Conservation (phyloP, 176 grass and related monocot species). For the Leersia perrieri region DNA sequence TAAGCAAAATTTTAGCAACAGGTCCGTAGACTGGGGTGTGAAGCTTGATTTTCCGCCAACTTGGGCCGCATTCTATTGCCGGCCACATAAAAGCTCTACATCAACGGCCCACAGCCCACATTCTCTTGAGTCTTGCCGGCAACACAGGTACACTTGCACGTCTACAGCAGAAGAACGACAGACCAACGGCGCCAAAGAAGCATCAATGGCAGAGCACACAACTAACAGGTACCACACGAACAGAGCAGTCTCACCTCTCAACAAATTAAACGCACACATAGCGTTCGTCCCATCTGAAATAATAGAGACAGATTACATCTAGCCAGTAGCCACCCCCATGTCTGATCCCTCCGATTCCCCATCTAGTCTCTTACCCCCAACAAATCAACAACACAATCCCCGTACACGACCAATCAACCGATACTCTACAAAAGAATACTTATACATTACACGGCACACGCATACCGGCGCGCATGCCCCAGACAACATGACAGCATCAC, state of each 20-base stretch:
- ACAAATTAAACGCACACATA: not conserved
- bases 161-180: no score
- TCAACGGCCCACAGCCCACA: no score
- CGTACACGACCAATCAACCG: not conserved
- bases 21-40: no score
- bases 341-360: not conserved
- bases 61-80: no score
- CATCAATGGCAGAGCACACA: not conserved
- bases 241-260: no score
- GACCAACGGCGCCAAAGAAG: not conserved
- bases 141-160: not conserved
- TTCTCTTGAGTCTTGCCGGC: no score
- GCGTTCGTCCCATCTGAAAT: not conserved
- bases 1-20: no score
- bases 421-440: not conserved
- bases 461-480: no score
- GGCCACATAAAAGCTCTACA: no score
- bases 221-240: not conserved
- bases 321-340: not conserved
- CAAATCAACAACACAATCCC: not conserved
- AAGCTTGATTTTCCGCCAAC: no score
- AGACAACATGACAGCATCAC: not conserved
- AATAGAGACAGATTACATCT: not conserved
- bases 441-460: not conserved
- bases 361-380: not conserved